Conservation (phyloP, 306 rosid species). For the Trifolium dubium region DNA sequence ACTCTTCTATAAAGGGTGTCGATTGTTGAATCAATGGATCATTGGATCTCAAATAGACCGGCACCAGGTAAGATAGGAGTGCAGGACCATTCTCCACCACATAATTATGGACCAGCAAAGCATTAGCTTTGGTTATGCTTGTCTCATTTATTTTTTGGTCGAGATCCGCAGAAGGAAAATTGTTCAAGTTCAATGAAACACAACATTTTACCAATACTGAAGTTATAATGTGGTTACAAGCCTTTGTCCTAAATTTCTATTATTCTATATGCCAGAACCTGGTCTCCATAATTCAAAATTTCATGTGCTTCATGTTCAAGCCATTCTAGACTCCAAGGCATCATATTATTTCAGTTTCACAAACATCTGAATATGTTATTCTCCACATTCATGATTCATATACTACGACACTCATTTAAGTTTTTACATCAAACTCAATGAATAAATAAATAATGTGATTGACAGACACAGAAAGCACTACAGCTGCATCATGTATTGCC, state of each 20-base stretch:
- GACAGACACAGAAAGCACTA: background rate
- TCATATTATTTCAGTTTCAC: background rate
- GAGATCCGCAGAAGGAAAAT: background rate
- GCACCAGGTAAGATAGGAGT: constrained; percentile 9
- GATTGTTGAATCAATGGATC: constrained; percentile 5
- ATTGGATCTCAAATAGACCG: constrained; percentile 9
- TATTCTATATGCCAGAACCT: background rate
- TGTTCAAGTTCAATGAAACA: constrained; percentile 3
- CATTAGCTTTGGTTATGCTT: constrained; percentile 11
- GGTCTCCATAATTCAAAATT: constrained; percentile 26
- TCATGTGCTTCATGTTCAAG: constrained; percentile 13
- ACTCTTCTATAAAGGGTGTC: background rate
- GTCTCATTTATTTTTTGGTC: constrained; percentile 8
- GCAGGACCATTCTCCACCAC: constrained; percentile 24
- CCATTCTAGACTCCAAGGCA: background rate
- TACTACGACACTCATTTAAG: constrained; percentile 1
- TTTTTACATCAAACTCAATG: constrained; percentile 7
- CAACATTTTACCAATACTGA: background rate
- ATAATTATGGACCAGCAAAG: constrained; percentile 16
- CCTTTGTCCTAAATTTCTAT: background rate
- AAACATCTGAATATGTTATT: constrained; percentile 14
- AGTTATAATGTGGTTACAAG: background rate
- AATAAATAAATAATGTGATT: constrained; percentile 17
- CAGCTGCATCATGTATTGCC: no score
- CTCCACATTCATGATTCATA: constrained; percentile 7